Evolutionary conservation across 2,329 filamentous ascomycete species (phyloP), one percentile per base, ranked within the genome.

Genomic region (Colletotrichum horii): DNA sequence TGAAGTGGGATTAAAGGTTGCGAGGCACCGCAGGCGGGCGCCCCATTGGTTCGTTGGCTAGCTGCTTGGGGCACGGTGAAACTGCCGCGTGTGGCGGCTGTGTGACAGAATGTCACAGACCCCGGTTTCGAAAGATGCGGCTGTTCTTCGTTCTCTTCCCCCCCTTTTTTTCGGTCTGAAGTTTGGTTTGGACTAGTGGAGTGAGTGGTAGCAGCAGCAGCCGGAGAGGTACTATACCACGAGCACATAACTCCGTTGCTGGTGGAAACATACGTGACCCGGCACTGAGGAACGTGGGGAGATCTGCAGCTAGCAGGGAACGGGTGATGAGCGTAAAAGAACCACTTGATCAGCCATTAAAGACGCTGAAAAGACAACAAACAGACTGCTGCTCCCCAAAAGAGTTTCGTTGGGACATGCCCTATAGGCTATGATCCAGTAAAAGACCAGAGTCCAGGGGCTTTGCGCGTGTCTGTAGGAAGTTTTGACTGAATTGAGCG

Each of bases 51-150:
- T 24, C 32, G 24, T n/a, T 24, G 22, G 30, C 28, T 16, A 61
- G 32, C 34, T 61, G 74, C 6, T 60, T 60, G 52, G 74, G 24
- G 28, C 56, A 36, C 55, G 43, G 28, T 77, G 76, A 77, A 77
- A 77, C 76, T 75, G 74, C 58, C 56, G 66, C 71, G 67, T 69
- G 66, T 68, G 76, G 70, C 70, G 76, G 71, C 62, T 62, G 76
- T 77, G 74, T 76, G 76, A 77, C 70, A 76, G 43, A 67, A 22
- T 76, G 76, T 76, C 76, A 70, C 76, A 77, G 76, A 70, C 74
- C 74, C 76, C 67, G 32, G 76, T 75, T 76, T 76, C 70, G 73
- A 67, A 61, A 32, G 24, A 22, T n/a, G 62, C 67, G 38, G 55
- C n/a, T 52, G 55, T 22, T 48, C 26, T 52, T 70, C n/a, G 4